Base-by-base conservation (phyloP, 148 eudicot species). In the Camellia lanceoleosa region DNA sequence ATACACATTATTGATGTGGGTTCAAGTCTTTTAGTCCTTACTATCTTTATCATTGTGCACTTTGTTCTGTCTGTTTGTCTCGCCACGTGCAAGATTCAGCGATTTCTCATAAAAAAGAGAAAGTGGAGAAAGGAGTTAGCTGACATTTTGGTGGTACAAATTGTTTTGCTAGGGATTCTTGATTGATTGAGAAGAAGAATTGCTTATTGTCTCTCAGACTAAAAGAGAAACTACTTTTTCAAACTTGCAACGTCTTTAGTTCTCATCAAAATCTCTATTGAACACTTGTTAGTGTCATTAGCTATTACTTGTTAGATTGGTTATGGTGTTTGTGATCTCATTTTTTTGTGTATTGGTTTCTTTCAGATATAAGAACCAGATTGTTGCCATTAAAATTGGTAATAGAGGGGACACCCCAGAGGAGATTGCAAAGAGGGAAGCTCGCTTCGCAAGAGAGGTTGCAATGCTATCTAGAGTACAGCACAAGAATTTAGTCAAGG, bases 401-500 rank as follows among this genome's bases (percentile, higher is more conserved):
- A 85, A 92, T 70, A 92, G 85, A 80, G 99, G 99, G 62, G 99
- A 93, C 51, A 87, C 94, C 18, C 91, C 92, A 0, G 97, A 96
- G 79, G 94, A 93, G 86, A 90, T 96, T 82, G 83, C 84, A 19
- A 96, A 92, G 88, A 87, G 86, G 76, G 95, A 92, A 70, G 87
- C 80, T 42, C 86, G 98, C 69, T 96, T 93, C 85, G 97, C 85
- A 11, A 87, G 99, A 80, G 98, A 96, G 88, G 98, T 96, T 52
- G 97, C 91, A 52, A 96, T 96, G 99, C 68, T 96, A 75, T 92
- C 99, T 15, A 91, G 85, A 87, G 99, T 96, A 68, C 92, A 92
- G 68, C 99, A 96, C 86, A 93, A 89, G 77, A 93, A 96, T 82
- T 80, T 96, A 74, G 99, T 92, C 78, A 91, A 91, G 97, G 99